Percentiles rank a stretch among this genome's conserved stretches.
Conservation (phyloP, 108 stramenopile species). For the Nannochloropsis granulata region DNA sequence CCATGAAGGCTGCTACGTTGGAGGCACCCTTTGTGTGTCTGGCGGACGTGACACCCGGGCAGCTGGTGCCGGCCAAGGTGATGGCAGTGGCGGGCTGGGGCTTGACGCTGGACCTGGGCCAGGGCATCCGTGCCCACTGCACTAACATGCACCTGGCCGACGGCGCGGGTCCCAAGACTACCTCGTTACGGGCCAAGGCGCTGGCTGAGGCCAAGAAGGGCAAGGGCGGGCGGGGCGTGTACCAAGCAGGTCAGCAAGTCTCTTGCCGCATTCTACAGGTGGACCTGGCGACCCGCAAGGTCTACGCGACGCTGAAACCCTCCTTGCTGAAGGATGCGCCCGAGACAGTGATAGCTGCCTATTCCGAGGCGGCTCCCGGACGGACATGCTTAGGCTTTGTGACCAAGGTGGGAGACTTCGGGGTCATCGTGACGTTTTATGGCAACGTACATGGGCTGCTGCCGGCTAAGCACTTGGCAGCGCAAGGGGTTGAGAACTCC, state of each 20-base stretch:
- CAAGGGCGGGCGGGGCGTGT: neutral
- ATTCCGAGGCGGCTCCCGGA: constrained; percentile 10
- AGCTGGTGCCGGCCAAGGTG: constrained; percentile 8
- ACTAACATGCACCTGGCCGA: constrained; percentile 25
- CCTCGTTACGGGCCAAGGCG: neutral
- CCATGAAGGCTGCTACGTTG: constrained; percentile 6
- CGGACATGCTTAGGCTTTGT: constrained; percentile 21
- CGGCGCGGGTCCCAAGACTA: neutral
- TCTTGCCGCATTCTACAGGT: neutral
- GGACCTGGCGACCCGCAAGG: neutral
- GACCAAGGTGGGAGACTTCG: constrained; percentile 22
- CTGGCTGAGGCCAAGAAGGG: neutral
- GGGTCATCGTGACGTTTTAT: constrained; percentile 31
- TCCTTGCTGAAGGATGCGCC: neutral
- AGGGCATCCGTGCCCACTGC: constrained; percentile 13
- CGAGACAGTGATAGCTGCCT: neutral
- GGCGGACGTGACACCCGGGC: constrained; percentile 11
- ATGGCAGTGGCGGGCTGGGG: constrained; percentile 10
- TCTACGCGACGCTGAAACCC: constrained; percentile 3
- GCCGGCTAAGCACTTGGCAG: neutral
- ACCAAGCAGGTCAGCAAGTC: neutral
- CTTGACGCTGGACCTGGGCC: constrained; percentile 9
- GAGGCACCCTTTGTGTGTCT: constrained; percentile 7
- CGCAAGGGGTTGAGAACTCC: constrained; percentile 27
- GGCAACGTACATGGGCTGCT: constrained; percentile 27